These are phyloP conservation scores for Epicoccum nigrum DNA, from an alignment of 2,329 filamentous ascomycete genomes.

Conservation along the genomic window DNA sequence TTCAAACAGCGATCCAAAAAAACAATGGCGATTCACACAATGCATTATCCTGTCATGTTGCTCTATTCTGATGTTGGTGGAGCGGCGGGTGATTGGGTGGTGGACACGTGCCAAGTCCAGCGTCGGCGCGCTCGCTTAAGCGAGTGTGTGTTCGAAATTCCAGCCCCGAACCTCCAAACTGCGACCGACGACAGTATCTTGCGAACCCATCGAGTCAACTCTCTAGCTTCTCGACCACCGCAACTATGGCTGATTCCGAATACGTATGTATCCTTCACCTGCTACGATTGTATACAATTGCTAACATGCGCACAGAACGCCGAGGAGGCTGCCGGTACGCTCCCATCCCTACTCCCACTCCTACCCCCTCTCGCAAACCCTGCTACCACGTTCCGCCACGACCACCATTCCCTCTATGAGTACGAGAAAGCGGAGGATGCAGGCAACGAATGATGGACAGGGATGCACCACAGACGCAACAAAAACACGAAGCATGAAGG, in stretches of 20 bases:
- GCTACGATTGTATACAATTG: slow-evolving; percentile 19
- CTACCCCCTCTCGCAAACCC: slow-evolving; percentile 11
- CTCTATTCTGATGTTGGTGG: slow-evolving; percentile 6
- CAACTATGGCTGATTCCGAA: slow-evolving; percentile 85
- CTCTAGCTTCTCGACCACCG: slow-evolving; percentile 55
- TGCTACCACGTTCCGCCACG: slow-evolving; percentile 12
- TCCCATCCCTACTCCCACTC: slow-evolving; percentile 16
- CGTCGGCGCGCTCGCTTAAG: slow-evolving; percentile 5
- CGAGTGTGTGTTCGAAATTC: slow-evolving; percentile 9
- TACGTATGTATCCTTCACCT: slow-evolving; percentile 72
- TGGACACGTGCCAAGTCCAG: slow-evolving; percentile 3
- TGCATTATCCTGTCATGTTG: not conserved
- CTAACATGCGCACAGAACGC: slow-evolving; percentile 70
- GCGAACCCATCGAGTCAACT: slow-evolving; percentile 46
- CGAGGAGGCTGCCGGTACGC: slow-evolving; percentile 86
- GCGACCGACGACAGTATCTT: slow-evolving; percentile 27
- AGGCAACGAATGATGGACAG: slow-evolving; percentile 4
- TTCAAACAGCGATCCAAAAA: too few species aligned
- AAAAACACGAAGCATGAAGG: not conserved
- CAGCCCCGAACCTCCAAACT: slow-evolving; percentile 14
- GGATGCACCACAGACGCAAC: slow-evolving; percentile 5
- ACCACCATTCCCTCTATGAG: slow-evolving; percentile 8
- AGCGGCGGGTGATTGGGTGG: slow-evolving; percentile 3
- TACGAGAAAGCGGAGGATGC: slow-evolving; percentile 12
- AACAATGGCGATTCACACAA: too few species aligned